phyloP scores from a whole-genome alignment of 2,329 filamentous ascomycete genomes.

The Zymoseptoria ardabiliae region DNA sequence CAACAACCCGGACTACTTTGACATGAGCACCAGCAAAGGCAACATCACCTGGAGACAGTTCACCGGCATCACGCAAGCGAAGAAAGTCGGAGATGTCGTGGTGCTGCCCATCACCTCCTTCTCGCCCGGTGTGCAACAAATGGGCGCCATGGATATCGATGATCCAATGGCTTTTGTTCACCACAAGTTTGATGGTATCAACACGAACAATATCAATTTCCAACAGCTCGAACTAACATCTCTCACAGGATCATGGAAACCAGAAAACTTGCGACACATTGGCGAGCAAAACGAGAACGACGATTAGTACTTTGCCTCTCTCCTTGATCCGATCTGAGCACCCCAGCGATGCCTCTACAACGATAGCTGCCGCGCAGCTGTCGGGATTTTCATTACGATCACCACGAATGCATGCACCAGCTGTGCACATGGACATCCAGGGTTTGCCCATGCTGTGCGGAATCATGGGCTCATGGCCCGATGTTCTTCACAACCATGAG shows the following conservation, averaged over 20 bases:
- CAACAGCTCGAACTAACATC: slow-evolving; percentile 4
- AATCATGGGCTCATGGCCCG: too few species aligned
- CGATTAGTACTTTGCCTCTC: not conserved
- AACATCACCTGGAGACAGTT: slow-evolving; percentile 84
- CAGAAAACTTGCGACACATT: slow-evolving; percentile 63
- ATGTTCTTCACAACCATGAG: not conserved
- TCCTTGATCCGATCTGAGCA: not conserved
- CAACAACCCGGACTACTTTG: slow-evolving; percentile 83
- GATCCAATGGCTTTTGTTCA: slow-evolving; percentile 97
- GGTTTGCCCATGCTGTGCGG: not conserved
- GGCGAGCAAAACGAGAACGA: slow-evolving; percentile 34
- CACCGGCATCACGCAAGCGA: slow-evolving; percentile 73
- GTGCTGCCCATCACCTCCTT: slow-evolving; percentile 95
- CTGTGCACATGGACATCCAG: not conserved
- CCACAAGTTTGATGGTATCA: slow-evolving; percentile 87
- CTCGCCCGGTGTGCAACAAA: slow-evolving; percentile 87
- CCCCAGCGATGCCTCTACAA: not conserved
- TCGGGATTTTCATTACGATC: not conserved
- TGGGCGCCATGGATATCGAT: slow-evolving; percentile 80
- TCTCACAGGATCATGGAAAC: slow-evolving; percentile 63
- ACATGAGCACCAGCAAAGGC: slow-evolving; percentile 61
- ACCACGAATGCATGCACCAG: not conserved
- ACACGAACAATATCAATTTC: not conserved
- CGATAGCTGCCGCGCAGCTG: not conserved
- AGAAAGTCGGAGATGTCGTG: slow-evolving; percentile 87